Percentiles rank a stretch among this genome's conserved stretches.
phyloP scores from a whole-genome alignment of 1,284 basidiomycete species.

The Trametes polyzona region DNA sequence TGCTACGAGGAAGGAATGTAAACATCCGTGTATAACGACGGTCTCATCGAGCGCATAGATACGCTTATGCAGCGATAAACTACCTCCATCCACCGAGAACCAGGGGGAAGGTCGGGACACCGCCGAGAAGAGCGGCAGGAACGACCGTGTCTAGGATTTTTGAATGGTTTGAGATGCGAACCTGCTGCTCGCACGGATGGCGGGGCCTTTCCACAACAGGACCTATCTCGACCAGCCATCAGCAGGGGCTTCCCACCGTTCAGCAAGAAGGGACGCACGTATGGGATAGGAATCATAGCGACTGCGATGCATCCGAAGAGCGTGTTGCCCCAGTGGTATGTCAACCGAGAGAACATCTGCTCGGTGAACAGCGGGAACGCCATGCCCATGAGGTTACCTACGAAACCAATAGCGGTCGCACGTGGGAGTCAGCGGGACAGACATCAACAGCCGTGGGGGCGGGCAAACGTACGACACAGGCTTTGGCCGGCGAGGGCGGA shows the following conservation, averaged over 20 bases:
- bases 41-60: too few relatives aligned
- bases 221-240: conserved; percentile 42
- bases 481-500: conserved; percentile 81
- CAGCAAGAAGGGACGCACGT: conserved; percentile 43
- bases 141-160: conserved; percentile 1
- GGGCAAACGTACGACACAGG: conserved; percentile 56
- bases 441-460: background rate
- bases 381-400: conserved; percentile 62
- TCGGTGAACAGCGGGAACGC: conserved; percentile 68
- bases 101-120: too few relatives aligned
- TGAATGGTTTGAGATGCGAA: conserved; percentile 47
- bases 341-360: conserved; percentile 62
- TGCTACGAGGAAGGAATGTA: too few relatives aligned
- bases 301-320: conserved; percentile 66
- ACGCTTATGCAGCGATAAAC: too few relatives aligned
- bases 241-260: background rate
- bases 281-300: conserved; percentile 69
- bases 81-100: too few relatives aligned
- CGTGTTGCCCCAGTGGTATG: conserved; percentile 74
- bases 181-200: conserved; percentile 63
- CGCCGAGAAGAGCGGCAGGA: too few relatives aligned
- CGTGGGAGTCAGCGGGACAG: background rate
- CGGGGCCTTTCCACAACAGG: conserved; percentile 64
- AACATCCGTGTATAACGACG: too few relatives aligned
- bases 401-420: background rate